Evolutionary conservation across 257 asterid genomes (phyloP).

Genomic region (Schizonepeta tenuifolia): DNA sequence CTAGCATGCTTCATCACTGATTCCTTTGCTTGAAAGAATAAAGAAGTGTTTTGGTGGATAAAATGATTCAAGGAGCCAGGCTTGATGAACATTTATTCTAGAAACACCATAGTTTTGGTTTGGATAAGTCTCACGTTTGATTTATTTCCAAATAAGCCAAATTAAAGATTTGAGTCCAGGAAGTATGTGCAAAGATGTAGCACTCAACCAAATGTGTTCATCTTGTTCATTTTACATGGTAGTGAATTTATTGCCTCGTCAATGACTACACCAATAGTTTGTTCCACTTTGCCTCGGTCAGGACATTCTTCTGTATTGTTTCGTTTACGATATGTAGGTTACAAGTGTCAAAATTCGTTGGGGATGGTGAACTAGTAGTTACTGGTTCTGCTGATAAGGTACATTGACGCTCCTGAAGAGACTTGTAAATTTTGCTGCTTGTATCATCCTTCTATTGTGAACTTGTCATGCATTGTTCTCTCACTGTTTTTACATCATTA

Average conservation of each 20-base stretch:
- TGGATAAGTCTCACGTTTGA: not conserved
- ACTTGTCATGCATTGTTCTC: not conserved
- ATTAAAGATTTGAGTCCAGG: not conserved
- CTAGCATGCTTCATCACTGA: not conserved
- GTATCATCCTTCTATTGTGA: not conserved
- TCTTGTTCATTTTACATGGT: not conserved
- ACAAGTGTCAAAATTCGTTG: constrained; percentile 81
- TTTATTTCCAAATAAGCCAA: not conserved
- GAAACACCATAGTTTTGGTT: not conserved
- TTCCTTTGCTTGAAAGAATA: not conserved
- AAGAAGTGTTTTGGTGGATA: not conserved
- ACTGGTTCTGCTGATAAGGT: constrained; percentile 96
- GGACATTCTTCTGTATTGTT: no score
- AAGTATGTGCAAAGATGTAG: no score
- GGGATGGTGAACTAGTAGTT: constrained; percentile 71
- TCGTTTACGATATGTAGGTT: no score
- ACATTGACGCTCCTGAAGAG: not conserved
- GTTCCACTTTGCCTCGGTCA: not conserved
- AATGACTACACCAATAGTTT: not conserved
- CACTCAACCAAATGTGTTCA: not conserved
- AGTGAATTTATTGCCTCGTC: not conserved
- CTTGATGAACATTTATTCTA: not conserved
- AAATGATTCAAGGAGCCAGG: not conserved
- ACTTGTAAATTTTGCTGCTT: not conserved
- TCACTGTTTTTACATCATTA: not conserved